Conservation (phyloP, 2,329 filamentous ascomycete species). For the Parasarocladium wereldwijsianum region DNA sequence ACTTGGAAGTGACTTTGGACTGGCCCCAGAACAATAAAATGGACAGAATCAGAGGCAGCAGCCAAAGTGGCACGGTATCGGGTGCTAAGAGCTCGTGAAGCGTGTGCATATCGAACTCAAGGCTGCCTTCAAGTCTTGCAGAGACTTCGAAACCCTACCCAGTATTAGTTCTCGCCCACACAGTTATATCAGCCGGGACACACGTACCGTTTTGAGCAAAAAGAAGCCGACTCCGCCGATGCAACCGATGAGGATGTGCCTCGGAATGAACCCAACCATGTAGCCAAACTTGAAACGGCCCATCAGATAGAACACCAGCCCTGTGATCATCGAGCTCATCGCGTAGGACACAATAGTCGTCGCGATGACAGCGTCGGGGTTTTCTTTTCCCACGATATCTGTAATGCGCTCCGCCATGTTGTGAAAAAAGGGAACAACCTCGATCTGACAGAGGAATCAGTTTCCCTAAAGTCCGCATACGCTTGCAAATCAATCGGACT, state of each 20-base stretch:
- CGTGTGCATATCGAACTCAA: constrained; percentile 69
- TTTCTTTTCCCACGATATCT: constrained; percentile 58
- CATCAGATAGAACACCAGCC: constrained; percentile 81
- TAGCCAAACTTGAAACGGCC: constrained; percentile 78
- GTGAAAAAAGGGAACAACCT: constrained; percentile 97
- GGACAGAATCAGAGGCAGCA: constrained; percentile 62
- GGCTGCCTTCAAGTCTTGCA: constrained; percentile 69
- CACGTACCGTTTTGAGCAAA: constrained; percentile 71
- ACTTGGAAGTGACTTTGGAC: constrained; percentile 63
- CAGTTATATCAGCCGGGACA: too few species aligned
- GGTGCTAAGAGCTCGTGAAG: constrained; percentile 56
- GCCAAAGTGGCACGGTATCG: constrained; percentile 72
- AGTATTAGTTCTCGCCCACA: too few species aligned
- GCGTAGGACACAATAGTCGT: constrained; percentile 90
- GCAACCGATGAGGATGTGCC: constrained; percentile 91
- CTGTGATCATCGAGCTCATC: constrained; percentile 80
- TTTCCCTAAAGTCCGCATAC: background rate
- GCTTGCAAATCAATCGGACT: constrained; percentile 11
- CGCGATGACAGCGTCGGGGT: constrained; percentile 75
- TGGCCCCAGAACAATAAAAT: constrained; percentile 64
- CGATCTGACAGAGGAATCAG: constrained; percentile 42
- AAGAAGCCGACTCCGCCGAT: constrained; percentile 97
- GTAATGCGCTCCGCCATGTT: constrained; percentile 93
- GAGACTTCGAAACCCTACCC: constrained; percentile 93
- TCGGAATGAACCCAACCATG: constrained; percentile 90